A percentile compares a stretch with the other conserved stretches of the same genome.
Conservation (phyloP, 2,329 filamentous ascomycete species). For the Hypoxylon sp. region DNA sequence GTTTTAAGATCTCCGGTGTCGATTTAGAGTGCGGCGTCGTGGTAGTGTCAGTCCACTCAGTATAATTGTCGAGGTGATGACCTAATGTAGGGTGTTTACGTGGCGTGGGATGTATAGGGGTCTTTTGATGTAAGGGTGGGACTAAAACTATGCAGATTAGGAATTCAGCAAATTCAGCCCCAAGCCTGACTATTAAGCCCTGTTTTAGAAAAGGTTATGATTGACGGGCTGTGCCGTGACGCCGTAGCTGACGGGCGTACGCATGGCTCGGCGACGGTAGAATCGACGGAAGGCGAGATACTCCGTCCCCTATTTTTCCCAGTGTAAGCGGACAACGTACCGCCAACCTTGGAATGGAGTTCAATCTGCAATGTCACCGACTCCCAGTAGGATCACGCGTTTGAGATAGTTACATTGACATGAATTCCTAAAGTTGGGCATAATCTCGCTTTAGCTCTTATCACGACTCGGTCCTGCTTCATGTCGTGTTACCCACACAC, state of each 20-base stretch:
- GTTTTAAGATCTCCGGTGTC: not conserved
- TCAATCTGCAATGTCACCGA: not conserved
- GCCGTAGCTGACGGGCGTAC: constrained; percentile 23
- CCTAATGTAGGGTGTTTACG: constrained; percentile 17
- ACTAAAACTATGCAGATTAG: constrained; percentile 3
- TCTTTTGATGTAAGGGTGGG: constrained; percentile 7
- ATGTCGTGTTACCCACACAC: constrained; percentile 12
- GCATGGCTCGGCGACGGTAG: constrained; percentile 34
- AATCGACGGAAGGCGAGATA: constrained; percentile 36
- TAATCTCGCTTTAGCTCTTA: constrained; percentile 15
- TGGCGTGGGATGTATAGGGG: constrained; percentile 5
- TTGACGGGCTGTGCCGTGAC: constrained; percentile 15
- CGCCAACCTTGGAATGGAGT: not conserved
- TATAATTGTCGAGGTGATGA: constrained; percentile 9
- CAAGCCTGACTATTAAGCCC: constrained; percentile 13
- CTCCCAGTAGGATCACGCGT: not conserved
- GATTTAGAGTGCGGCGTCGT: constrained; percentile 9
- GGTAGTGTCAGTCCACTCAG: not conserved
- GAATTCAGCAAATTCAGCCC: constrained; percentile 24
- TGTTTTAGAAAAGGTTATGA: constrained; percentile 9
- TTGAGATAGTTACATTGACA: constrained; percentile 10
- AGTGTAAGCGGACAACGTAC: constrained; percentile 22
- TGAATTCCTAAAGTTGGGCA: constrained; percentile 10
- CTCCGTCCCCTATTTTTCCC: constrained; percentile 27
- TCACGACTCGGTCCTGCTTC: constrained; percentile 20